phyloP scores from a whole-genome alignment of 345 rosid species.

The Gossypium anomalum region DNA sequence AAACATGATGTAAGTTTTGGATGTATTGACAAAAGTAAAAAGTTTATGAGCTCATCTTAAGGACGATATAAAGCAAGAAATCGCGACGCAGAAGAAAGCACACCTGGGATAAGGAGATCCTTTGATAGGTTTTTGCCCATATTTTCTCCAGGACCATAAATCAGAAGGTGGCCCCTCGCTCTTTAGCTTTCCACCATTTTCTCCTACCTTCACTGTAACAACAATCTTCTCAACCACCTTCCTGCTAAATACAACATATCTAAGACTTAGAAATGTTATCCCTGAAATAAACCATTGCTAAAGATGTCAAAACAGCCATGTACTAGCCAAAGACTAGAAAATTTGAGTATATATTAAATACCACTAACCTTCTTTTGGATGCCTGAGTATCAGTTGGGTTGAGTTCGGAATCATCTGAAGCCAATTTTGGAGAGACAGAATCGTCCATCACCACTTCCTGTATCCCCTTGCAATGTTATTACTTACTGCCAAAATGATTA shows the following conservation, averaged over 20 bases:
- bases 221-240: conserved; percentile 57
- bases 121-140: conserved; percentile 70
- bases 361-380: conserved; percentile 46
- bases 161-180: conserved; percentile 66
- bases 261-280: not conserved
- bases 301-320: not conserved
- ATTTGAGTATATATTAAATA: not conserved
- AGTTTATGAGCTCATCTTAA: too few relatives aligned
- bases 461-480: not conserved
- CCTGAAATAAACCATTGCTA: not conserved
- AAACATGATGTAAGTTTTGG: too few relatives aligned
- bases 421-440: conserved; percentile 33
- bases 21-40: not conserved
- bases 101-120: conserved; percentile 76
- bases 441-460: conserved; percentile 30
- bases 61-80: not conserved
- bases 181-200: conserved; percentile 46
- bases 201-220: conserved; percentile 47
- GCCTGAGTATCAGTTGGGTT: conserved; percentile 35
- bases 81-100: not conserved
- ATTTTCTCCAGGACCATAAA: conserved; percentile 79
- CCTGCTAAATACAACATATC: conserved; percentile 25
- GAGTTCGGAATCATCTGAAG: conserved; percentile 22
- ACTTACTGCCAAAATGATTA: conserved; percentile 10
- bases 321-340: too few relatives aligned